Conservation (phyloP, 2,329 filamentous ascomycete genomes). For the Gyromitra esculenta region DNA sequence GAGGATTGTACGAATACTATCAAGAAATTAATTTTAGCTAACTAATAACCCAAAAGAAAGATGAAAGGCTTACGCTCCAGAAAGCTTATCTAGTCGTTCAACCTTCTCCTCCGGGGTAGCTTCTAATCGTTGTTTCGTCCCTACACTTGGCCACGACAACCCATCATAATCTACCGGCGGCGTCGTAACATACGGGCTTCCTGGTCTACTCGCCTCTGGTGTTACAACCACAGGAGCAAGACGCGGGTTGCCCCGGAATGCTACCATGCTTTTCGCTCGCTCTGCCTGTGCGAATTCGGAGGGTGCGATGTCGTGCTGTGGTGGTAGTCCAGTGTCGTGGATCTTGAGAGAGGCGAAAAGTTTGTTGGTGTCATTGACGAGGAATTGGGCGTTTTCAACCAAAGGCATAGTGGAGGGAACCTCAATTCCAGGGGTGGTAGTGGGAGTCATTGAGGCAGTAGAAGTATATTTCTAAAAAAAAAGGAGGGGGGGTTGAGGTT, state of each 20-base stretch:
- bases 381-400: slow-evolving; percentile 34
- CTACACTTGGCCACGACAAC: slow-evolving; percentile 68
- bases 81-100: slow-evolving; percentile 68
- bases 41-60: background rate
- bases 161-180: slow-evolving; percentile 67
- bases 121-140: slow-evolving; percentile 72
- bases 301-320: slow-evolving; percentile 50
- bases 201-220: slow-evolving; percentile 58
- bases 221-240: slow-evolving; percentile 57
- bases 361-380: slow-evolving; percentile 35
- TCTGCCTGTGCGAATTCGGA: slow-evolving; percentile 32
- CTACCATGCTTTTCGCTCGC: slow-evolving; percentile 17
- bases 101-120: slow-evolving; percentile 67
- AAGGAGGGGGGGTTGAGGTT: background rate
- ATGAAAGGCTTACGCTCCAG: slow-evolving; percentile 63
- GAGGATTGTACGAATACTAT: slow-evolving; percentile 69
- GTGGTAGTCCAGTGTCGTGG: slow-evolving; percentile 13
- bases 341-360: slow-evolving; percentile 49
- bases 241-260: background rate
- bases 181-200: slow-evolving; percentile 66
- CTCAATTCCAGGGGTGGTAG: background rate
- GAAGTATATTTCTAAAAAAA: background rate
- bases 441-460: slow-evolving; percentile 9
- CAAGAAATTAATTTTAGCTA: background rate
- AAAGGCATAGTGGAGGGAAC: background rate